Base-by-base conservation (phyloP, 352 stramenopile species). In the Globisporangium cylindrosporum region DNA sequence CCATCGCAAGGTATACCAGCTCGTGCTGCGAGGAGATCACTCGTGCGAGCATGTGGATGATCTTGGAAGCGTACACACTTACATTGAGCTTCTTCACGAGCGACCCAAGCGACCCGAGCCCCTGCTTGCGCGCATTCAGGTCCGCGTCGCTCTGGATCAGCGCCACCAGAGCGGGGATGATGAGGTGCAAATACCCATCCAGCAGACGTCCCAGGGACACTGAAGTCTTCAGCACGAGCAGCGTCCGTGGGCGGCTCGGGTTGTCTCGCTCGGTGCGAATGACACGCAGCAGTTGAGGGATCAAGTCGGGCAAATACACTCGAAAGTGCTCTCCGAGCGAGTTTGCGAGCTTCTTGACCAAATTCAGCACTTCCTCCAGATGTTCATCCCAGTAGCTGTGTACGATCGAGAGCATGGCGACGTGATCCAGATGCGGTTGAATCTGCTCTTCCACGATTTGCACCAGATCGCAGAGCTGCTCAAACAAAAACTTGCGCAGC, bases 361-460 rank as follows among this genome's bases (percentile, higher is more conserved):
- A 76, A 54, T 99, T 96, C 62, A 99, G 97, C 59, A 99, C 98
- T 53, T 95, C 89, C 66, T 97, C 86, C 2, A 99, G 77, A 76
- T 99, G 99, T 15, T 92, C 85, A 62, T 94, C 86, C 86, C 88
- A 94, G 68, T 94, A 96, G 59, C 83, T 87, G 64, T 89, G 76
- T 2, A 94, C 79, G 58, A 96, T 93, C 9, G 84, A 92, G 41
- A 93, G 74, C 78, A 96, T 87, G 18, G 87, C 86, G 18, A 90
- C 79, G 49, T 94, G 85, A 56, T 96, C 86, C 24, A 96, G 69
- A 65, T 96, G 85, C 8, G 94, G 91, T 48, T 98, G 88, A 59
- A 99, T 95, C 77, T 99, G 92, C 66, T 99, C 95, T 62, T 97
- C 89, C 10, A 99, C 97, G 75, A 99, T 99, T 38, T 94, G 80